These are phyloP conservation scores for Aspergillus versicolor DNA, from an alignment of 2,329 filamentous ascomycete species.

Conservation along the genomic window DNA sequence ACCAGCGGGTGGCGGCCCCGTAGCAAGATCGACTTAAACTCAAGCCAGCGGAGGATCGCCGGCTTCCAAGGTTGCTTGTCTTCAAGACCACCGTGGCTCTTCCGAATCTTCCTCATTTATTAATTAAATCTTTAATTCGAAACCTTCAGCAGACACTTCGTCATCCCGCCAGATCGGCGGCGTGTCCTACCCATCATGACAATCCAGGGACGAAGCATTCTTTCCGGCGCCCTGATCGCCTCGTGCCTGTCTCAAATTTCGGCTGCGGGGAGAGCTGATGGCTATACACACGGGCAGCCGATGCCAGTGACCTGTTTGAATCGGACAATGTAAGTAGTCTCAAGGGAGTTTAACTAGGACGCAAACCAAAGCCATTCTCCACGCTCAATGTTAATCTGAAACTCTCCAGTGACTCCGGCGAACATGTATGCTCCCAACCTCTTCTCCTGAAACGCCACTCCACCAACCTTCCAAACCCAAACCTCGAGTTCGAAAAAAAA, in stretches of 20 bases:
- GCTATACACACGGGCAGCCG: constrained; percentile 56
- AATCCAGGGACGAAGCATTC: constrained; percentile 1
- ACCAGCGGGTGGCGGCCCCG: background rate
- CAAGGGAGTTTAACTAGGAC: background rate
- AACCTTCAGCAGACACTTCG: background rate
- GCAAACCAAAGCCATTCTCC: background rate
- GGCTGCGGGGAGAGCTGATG: constrained; percentile 27
- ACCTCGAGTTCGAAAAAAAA: background rate
- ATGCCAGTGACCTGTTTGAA: constrained; percentile 74
- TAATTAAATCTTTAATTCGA: background rate
- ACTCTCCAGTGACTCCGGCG: constrained; percentile 28
- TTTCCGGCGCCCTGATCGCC: constrained; percentile 17
- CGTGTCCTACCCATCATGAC: constrained; percentile 11
- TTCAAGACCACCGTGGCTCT: constrained; percentile 15
- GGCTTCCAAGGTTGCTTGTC: background rate
- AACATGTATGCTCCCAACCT: constrained; percentile 27
- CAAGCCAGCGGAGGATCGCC: constrained; percentile 7
- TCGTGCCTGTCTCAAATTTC: constrained; percentile 21
- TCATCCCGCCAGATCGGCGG: constrained; percentile 6
- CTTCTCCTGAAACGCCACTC: background rate
- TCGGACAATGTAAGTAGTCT: constrained; percentile 62
- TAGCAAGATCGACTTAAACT: background rate
- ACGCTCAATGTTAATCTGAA: constrained; percentile 1
- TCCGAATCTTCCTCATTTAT: background rate
- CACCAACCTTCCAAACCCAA: background rate